These are phyloP conservation scores for Triticum monococcum DNA, from an alignment of 176 grass and related monocot species.

Conservation along the genomic window DNA sequence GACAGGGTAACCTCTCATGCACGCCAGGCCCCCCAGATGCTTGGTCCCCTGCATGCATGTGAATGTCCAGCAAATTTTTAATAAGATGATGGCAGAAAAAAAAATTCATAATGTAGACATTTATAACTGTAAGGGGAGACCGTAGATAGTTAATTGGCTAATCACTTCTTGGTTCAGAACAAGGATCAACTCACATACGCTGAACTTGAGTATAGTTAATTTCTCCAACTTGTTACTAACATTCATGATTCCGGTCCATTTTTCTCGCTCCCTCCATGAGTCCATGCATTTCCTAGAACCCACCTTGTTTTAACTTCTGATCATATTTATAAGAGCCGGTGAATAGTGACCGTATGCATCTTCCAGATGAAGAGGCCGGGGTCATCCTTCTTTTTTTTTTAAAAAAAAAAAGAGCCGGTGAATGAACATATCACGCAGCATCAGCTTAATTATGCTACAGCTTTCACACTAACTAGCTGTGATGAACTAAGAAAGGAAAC, in stretches of 20 bases:
- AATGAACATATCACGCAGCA: neutral
- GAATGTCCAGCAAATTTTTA: neutral
- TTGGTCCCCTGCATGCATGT: constrained; percentile 32
- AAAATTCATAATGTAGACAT: neutral
- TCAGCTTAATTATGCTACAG: neutral
- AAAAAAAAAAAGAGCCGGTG: neutral
- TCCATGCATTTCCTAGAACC: neutral
- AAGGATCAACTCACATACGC: neutral
- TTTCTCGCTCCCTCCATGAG: neutral
- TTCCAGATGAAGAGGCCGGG: no score
- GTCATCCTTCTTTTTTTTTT: no score
- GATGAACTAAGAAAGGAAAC: neutral
- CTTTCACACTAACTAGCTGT: neutral
- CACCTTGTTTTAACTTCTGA: neutral
- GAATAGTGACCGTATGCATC: no score
- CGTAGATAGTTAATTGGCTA: neutral
- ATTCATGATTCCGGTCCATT: no score
- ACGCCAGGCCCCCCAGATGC: constrained; percentile 10
- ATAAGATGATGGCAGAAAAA: neutral
- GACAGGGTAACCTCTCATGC: neutral
- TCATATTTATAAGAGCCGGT: neutral
- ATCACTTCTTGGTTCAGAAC: neutral
- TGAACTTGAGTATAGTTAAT: neutral
- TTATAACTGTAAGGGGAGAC: no score
- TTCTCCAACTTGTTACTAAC: no score